Conservation (phyloP, 75 land plant species). For the Picea glauca region DNA sequence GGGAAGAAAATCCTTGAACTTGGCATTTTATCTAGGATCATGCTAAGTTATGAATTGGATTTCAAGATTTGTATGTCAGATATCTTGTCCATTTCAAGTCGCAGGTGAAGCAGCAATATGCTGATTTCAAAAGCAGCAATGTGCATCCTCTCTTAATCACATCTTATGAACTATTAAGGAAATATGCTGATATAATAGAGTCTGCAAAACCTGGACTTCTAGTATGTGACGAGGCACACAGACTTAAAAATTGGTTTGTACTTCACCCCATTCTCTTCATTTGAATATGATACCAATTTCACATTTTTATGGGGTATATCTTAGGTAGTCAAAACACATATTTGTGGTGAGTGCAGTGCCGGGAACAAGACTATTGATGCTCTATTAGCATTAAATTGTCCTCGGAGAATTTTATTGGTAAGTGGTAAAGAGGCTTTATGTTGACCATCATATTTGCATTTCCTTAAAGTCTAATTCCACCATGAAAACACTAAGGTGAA, state of each 20-base stretch:
- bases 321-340: background rate
- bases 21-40: background rate
- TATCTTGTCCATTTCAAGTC: background rate
- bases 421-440: background rate
- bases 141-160: slow-evolving; percentile 42
- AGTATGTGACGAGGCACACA: slow-evolving; percentile 50
- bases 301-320: background rate
- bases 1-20: background rate
- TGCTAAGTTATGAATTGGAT: background rate
- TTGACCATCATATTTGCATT: background rate
- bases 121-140: slow-evolving; percentile 30
- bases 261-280: background rate
- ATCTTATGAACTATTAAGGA: slow-evolving; percentile 42
- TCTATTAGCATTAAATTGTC: slow-evolving; percentile 26
- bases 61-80: background rate
- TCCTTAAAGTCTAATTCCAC: background rate
- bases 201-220: slow-evolving; percentile 44
- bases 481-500: background rate
- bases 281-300: background rate
- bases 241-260: slow-evolving; percentile 45
- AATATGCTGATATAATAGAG: slow-evolving; percentile 25
- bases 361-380: slow-evolving; percentile 53
- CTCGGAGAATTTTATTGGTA: slow-evolving; percentile 33
- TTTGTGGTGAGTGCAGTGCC: slow-evolving; percentile 17
- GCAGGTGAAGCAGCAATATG: slow-evolving; percentile 34